Base-by-base conservation (phyloP, 306 rosid species). In the Acacia acuminata region DNA sequence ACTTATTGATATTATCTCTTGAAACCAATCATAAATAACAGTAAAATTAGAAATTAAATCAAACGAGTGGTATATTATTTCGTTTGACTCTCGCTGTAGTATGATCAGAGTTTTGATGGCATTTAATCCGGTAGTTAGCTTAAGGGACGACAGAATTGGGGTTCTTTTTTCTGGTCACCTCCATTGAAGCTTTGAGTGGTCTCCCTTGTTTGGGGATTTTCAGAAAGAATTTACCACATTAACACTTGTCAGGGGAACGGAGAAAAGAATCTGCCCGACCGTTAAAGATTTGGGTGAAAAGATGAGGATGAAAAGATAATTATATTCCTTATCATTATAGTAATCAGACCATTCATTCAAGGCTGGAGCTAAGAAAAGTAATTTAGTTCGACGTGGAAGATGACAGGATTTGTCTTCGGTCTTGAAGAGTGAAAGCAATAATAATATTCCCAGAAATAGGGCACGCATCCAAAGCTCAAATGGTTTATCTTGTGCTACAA, bases 361-460 rank as follows among this genome's bases (percentile, higher is more conserved):
- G 8, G 15, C 32, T n/a, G 27, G 73, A 69, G 51, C 16, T 19
- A 4, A 10, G 4, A 38, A n/a, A 34, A 68, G 42, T 20, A 47
- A 38, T 19, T 38, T 3, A 19, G 73, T 19, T 68, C 17, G 4
- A 3, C 71, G 4, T 65, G 32, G 22, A 7, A 32, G 71, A 65
- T 5, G 7, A 32, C 10, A 65, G 10, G 73, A 19, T 40, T 17
- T 68, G 73, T 36, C 40, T n/a, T 38, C 14, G 19, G 13, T n/a
- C 20, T 58, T 5, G 13, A 30, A 43, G 61, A 68, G 32, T 64
- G 19, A 66, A 66, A 34, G 30, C 51, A 58, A 32, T 55, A 64
- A 27, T 63, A 69, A 43, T 63, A 74, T 51, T 61, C 47, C 72
- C 53, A 82, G 36, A 36, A 17, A 22, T 71, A 75, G 53, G 63